Evolutionary conservation across 345 rosid species (phyloP).

Genomic region (Zanthoxylum bungeanum): DNA sequence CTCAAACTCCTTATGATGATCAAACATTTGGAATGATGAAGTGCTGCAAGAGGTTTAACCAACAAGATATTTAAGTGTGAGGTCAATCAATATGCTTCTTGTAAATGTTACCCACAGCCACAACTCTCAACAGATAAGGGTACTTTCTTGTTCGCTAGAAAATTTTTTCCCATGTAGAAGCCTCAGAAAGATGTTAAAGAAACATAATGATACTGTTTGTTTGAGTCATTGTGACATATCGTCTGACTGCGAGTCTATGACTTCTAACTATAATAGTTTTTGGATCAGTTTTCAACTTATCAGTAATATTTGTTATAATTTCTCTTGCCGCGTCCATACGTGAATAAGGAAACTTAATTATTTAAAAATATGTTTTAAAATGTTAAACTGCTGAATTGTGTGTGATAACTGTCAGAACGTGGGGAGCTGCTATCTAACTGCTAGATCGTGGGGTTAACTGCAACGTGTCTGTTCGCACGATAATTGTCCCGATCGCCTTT

Average conservation of each 20-base stretch:
- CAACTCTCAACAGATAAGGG: background rate
- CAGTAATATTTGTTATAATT: background rate
- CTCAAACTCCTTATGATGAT: background rate
- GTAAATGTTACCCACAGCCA: too few species aligned
- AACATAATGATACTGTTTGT: background rate
- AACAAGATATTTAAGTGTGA: background rate
- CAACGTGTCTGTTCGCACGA: too few species aligned
- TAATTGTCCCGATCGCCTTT: too few species aligned
- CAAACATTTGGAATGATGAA: background rate
- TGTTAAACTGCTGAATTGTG: too few species aligned
- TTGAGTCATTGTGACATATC: background rate
- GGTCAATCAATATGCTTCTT: background rate
- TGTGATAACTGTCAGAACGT: too few species aligned
- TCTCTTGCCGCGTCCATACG: background rate
- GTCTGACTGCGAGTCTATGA: background rate
- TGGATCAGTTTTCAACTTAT: background rate
- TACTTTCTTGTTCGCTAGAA: background rate
- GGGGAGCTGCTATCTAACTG: too few species aligned
- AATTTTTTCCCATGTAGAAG: background rate
- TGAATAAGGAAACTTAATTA: background rate
- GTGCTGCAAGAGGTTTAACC: background rate
- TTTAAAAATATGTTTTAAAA: too few species aligned
- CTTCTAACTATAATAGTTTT: background rate
- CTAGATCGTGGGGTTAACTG: too few species aligned
- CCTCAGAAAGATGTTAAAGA: background rate